A percentile compares a stretch with the other conserved stretches of the same genome.
These are phyloP conservation scores for Trichophyton equinum DNA, from an alignment of 2,329 filamentous ascomycete species.

Conservation along the genomic window DNA sequence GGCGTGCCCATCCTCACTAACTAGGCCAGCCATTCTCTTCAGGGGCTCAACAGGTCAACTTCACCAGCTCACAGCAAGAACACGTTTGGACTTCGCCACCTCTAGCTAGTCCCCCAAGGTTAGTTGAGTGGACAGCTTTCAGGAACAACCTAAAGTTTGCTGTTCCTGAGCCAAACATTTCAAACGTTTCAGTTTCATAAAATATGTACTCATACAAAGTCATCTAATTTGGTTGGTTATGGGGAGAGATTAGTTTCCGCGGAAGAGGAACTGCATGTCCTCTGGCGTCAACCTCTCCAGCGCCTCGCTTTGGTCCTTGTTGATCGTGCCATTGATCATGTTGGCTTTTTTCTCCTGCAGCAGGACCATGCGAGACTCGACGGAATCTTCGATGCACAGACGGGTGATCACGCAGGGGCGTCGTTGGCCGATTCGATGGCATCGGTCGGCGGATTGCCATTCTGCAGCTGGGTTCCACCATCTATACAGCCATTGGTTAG, in stretches of 20 bases:
- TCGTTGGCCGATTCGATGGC: conserved; percentile 89
- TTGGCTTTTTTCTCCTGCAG: conserved; percentile 98
- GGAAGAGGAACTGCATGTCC: conserved; percentile 94
- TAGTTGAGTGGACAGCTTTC: too few species aligned
- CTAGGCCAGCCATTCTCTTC: too few species aligned
- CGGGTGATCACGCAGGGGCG: conserved; percentile 89
- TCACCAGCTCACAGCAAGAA: too few species aligned
- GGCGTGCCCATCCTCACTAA: too few species aligned
- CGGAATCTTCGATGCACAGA: conserved; percentile 90
- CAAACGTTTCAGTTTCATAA: too few species aligned
- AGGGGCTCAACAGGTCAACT: too few species aligned
- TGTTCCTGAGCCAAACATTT: too few species aligned
- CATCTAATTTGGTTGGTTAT: too few species aligned
- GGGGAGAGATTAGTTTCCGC: conserved; percentile 39
- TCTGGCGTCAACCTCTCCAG: conserved; percentile 83
- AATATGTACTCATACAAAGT: too few species aligned
- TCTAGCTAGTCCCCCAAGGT: too few species aligned
- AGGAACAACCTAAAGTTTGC: too few species aligned
- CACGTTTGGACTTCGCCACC: too few species aligned
- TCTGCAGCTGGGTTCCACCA: conserved; percentile 99
- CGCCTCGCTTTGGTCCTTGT: conserved; percentile 68
- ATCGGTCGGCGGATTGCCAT: conserved; percentile 92
- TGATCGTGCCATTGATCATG: conserved; percentile 96
- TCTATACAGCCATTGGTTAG: conserved; percentile 38
- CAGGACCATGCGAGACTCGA: conserved; percentile 88